Base-by-base conservation (phyloP, 192 early-diverging fungal genomes). In the Backusella sp. region DNA sequence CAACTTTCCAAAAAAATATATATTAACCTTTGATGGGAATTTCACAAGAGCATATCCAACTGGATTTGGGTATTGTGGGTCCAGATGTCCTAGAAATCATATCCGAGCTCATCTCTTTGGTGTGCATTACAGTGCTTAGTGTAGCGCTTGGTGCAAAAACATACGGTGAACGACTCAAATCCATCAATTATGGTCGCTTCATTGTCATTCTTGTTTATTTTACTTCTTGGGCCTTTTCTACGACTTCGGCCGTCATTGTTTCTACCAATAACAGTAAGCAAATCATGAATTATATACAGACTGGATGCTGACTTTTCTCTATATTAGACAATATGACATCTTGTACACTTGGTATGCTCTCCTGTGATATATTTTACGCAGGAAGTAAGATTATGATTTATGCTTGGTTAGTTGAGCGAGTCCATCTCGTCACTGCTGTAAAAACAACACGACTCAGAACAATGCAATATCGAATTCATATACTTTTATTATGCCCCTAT, bases 171-270 rank as follows among this genome's bases (percentile, higher is more conserved):
- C 42, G 67, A 37, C 7, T 84, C 44, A 72, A 76, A 68, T 74
- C 78, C 28, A 66, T 83, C 23, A 87, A 80, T 49, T 87, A 87
- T 70, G 84, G 84, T 6, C 82, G 83, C 2, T 56, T 82, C 26
- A 59, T 86, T 1, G 83, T 87, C 34, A 74, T 86, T 5, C 49
- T 81, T 0, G 62, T 87, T 6, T 86, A 87, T 36, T 70, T 77
- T 5, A 66, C 70, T n/a, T 84, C 84, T 15, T 87, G 86, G 84
- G 70, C 79, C 0, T 87, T 87, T 56, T 70, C 84, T 19, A 76
- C 77, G 12, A 79, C 80, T 2, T 78, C 83, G 0, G 76, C 77
- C 3, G 42, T 85, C 4, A 37, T 87, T 19, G 77, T 85, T 3
- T 83, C 86, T 1, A 87, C 86, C 35, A 87, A 87, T 67, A 56